phyloP scores from a whole-genome alignment of 306 rosid genomes.

The Begonia fuchsioides region DNA sequence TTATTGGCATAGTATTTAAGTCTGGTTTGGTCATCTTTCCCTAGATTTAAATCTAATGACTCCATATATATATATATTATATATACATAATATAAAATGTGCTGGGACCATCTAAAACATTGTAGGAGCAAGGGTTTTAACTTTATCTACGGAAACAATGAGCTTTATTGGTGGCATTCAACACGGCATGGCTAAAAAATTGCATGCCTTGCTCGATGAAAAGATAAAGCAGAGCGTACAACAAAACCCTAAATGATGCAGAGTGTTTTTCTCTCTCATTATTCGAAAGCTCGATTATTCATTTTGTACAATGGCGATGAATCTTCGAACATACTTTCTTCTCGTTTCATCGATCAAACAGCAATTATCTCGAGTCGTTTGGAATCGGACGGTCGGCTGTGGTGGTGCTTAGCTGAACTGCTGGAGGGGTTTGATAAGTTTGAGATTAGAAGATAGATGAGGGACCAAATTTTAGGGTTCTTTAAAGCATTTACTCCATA shows the following conservation, averaged over 20 bases:
- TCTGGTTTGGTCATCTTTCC: conserved; percentile 6
- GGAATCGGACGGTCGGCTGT: too few species aligned
- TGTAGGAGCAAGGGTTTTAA: not conserved
- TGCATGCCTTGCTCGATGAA: conserved; percentile 4
- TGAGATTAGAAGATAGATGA: not conserved
- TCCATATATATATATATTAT: not conserved
- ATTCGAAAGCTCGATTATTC: too few species aligned
- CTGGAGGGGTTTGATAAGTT: too few species aligned
- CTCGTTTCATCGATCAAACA: too few species aligned
- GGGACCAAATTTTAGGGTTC: not conserved
- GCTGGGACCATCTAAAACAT: conserved; percentile 6
- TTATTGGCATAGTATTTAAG: conserved; percentile 8
- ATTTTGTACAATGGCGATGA: too few species aligned
- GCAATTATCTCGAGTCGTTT: too few species aligned
- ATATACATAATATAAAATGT: not conserved
- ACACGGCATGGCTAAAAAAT: conserved; percentile 6
- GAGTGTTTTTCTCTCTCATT: conserved; percentile 1
- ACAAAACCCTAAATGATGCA: conserved; percentile 5
- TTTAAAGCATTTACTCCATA: not conserved
- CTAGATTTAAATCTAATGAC: not conserved
- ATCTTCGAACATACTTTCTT: too few species aligned
- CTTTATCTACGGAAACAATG: conserved; percentile 9
- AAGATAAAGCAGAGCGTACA: not conserved
- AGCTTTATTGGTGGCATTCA: conserved; percentile 19
- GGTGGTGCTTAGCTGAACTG: too few species aligned